Conservation (phyloP, 352 stramenopile species). For the Phytophthora constricta region DNA sequence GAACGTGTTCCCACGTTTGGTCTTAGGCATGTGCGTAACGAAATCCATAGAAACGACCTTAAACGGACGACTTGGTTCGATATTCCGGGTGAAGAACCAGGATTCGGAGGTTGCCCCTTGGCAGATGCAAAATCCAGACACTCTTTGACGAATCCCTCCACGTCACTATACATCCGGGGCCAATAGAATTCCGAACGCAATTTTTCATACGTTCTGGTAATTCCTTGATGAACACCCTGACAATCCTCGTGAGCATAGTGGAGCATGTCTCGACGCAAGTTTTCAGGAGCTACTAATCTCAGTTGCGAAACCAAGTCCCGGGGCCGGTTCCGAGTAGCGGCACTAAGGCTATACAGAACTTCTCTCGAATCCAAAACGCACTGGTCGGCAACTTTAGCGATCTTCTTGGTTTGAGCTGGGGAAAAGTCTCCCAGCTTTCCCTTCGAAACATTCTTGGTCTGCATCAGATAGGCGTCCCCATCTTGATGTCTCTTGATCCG, state of each 20-base stretch:
- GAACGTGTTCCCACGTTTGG: neutral
- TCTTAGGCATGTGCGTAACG: neutral
- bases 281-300: neutral
- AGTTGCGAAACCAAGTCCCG: neutral
- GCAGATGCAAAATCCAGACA: neutral
- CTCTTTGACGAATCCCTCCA: neutral
- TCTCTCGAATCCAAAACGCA: conserved; percentile 1
- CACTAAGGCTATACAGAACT: neutral
- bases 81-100: conserved; percentile 9
- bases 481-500: neutral
- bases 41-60: conserved; percentile 4
- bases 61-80: conserved; percentile 1
- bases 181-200: conserved; percentile 14
- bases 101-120: conserved; percentile 1
- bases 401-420: neutral
- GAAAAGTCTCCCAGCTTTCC: neutral
- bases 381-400: neutral
- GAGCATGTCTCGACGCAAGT: neutral
- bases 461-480: neutral
- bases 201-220: conserved; percentile 10
- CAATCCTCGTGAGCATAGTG: neutral
- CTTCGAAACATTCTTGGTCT: neutral
- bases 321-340: neutral
- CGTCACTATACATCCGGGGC: conserved; percentile 1
- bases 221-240: conserved; percentile 4